Conservation (phyloP, 106 monocot species). For the Dactylorhiza incarnata region DNA sequence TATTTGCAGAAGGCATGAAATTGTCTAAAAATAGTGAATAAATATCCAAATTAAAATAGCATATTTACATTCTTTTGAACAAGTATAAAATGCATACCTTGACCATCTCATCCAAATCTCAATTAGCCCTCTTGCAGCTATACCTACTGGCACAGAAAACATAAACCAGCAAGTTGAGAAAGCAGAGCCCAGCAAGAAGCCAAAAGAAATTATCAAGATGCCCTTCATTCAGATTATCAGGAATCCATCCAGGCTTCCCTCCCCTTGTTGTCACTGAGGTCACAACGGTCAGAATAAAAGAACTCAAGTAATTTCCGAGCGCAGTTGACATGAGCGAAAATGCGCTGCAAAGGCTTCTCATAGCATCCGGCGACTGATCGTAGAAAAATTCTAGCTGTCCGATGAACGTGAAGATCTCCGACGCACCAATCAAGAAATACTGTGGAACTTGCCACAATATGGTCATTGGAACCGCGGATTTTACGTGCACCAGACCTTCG, state of each 20-base stretch:
- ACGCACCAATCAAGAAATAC: constrained; percentile 44
- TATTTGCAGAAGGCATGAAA: not conserved
- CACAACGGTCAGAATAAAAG: constrained; percentile 45
- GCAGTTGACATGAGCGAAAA: constrained; percentile 44
- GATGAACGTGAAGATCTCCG: constrained; percentile 43
- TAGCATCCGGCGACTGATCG: constrained; percentile 56
- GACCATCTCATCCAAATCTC: constrained; percentile 2
- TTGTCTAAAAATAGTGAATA: not conserved
- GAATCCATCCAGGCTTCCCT: constrained; percentile 64
- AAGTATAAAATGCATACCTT: not conserved
- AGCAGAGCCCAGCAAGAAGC: constrained; percentile 43
- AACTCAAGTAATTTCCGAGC: constrained; percentile 48
- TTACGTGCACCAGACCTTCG: constrained; percentile 27
- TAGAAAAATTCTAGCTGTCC: constrained; percentile 68
- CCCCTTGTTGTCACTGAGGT: constrained; percentile 41
- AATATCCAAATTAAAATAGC: not conserved
- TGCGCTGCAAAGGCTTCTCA: constrained; percentile 59
- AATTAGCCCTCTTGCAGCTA: constrained; percentile 39
- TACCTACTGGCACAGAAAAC: constrained; percentile 36
- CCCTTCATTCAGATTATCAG: constrained; percentile 70
- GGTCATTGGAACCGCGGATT: constrained; percentile 38
- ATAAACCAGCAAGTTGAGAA: constrained; percentile 38
- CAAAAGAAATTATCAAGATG: constrained; percentile 61
- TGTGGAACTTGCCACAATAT: constrained; percentile 70
- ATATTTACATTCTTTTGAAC: not conserved